Conservation (phyloP, 2,329 filamentous ascomycete genomes). For the Mycocentrospora acerina region DNA sequence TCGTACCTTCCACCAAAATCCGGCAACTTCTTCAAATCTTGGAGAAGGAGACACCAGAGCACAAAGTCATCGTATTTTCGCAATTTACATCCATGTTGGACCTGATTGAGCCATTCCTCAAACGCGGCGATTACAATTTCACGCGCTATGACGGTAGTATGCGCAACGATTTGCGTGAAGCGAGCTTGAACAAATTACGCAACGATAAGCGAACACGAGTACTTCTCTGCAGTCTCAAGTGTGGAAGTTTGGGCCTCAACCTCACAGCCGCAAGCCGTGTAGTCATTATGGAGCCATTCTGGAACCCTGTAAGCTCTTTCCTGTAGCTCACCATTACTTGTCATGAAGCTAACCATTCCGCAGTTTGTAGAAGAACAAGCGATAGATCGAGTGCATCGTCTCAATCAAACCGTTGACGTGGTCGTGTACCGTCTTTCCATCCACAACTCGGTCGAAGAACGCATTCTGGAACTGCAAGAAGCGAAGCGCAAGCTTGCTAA, state of each 20-base stretch:
- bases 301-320: slow-evolving; percentile 74
- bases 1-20: slow-evolving; percentile 83
- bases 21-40: slow-evolving; percentile 80
- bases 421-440: slow-evolving; percentile 94
- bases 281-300: slow-evolving; percentile 95
- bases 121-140: slow-evolving; percentile 71
- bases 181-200: slow-evolving; percentile 74
- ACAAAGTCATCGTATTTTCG: slow-evolving; percentile 98
- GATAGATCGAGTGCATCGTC: slow-evolving; percentile 96
- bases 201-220: slow-evolving; percentile 75
- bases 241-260: slow-evolving; percentile 89
- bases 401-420: slow-evolving; percentile 94
- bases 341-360: slow-evolving; percentile 11
- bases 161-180: slow-evolving; percentile 90
- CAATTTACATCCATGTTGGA: slow-evolving; percentile 99
- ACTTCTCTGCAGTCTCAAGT: slow-evolving; percentile 89
- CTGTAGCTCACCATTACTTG: neutral
- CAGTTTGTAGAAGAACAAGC: slow-evolving; percentile 98
- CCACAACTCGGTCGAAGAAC: slow-evolving; percentile 82
- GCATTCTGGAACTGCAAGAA: slow-evolving; percentile 91
- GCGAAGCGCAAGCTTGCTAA: slow-evolving; percentile 91
- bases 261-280: slow-evolving; percentile 91
- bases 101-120: slow-evolving; percentile 88
- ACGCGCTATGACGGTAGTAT: slow-evolving; percentile 94
- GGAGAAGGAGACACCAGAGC: slow-evolving; percentile 71